Evolutionary conservation across 352 stramenopile genomes (phyloP).

Genomic region (Elongisporangium anandrum): DNA sequence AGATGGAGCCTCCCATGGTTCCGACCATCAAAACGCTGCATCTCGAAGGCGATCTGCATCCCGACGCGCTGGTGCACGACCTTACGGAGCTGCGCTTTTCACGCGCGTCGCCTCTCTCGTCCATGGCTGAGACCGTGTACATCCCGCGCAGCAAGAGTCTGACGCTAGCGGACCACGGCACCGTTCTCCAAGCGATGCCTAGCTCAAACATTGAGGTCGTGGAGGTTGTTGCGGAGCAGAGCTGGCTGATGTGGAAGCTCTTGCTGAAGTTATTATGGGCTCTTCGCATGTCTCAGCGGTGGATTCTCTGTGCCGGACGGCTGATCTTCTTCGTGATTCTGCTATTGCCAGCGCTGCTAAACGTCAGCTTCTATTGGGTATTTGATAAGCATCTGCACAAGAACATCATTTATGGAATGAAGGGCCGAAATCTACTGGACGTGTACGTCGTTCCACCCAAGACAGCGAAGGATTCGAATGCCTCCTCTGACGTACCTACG

Average conservation of each 20-base stretch:
- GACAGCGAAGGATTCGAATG: slow-evolving; percentile 6
- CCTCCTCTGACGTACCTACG: not conserved
- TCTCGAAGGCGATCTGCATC: not conserved
- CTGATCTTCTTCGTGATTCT: slow-evolving; percentile 62
- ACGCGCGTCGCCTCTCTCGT: slow-evolving; percentile 11
- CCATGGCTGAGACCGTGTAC: not conserved
- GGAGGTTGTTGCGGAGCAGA: slow-evolving; percentile 62
- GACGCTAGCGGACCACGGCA: slow-evolving; percentile 33
- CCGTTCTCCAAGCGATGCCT: slow-evolving; percentile 44
- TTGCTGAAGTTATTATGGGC: slow-evolving; percentile 63
- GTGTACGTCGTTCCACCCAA: slow-evolving; percentile 65
- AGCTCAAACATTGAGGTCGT: slow-evolving; percentile 40
- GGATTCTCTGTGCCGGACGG: slow-evolving; percentile 62
- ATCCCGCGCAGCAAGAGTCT: slow-evolving; percentile 46
- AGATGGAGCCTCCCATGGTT: not conserved
- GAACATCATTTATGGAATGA: slow-evolving; percentile 77
- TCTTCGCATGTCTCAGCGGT: slow-evolving; percentile 60
- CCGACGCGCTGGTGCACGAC: not conserved
- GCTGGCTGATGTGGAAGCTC: slow-evolving; percentile 71
- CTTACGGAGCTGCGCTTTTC: not conserved
- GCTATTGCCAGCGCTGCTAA: slow-evolving; percentile 46
- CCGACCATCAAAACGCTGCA: not conserved
- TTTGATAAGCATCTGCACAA: slow-evolving; percentile 57
- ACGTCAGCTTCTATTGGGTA: slow-evolving; percentile 58
- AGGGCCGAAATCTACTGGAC: slow-evolving; percentile 77